A percentile compares a stretch with the other conserved stretches of the same genome.
These are phyloP conservation scores for Pyrenophora teres DNA, from an alignment of 2,329 filamentous ascomycete species.

Conservation along the genomic window DNA sequence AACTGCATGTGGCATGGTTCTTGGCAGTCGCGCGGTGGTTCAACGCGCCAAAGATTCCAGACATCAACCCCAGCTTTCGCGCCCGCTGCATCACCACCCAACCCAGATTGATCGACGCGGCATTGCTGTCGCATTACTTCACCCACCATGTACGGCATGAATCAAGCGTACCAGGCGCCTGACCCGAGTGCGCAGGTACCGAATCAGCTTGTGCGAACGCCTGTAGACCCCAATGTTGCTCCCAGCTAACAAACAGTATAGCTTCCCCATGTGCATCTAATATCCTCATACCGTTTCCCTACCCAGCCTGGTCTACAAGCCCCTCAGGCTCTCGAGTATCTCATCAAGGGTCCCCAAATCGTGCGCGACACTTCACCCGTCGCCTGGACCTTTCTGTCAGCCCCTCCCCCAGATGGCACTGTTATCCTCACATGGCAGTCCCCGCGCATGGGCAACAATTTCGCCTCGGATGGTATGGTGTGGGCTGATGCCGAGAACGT, in stretches of 20 bases:
- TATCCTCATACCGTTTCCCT: conserved; percentile 83
- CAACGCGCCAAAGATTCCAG: conserved; percentile 27
- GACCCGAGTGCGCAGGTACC: conserved; percentile 46
- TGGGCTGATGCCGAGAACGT: conserved; percentile 83
- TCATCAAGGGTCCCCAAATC: conserved; percentile 81
- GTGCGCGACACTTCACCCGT: conserved; percentile 84
- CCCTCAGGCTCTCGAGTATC: conserved; percentile 79
- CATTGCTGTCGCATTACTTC: conserved; percentile 32
- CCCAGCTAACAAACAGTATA: conserved; percentile 46
- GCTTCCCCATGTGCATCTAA: conserved; percentile 87
- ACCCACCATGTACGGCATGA: conserved; percentile 42
- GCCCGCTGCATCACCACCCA: conserved; percentile 20
- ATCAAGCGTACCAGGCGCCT: conserved; percentile 38
- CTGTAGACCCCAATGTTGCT: conserved; percentile 11
- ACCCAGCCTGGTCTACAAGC: conserved; percentile 71
- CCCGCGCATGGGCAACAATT: conserved; percentile 68
- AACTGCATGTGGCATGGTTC: neutral
- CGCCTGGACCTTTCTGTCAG: conserved; percentile 89
- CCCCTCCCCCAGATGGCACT: conserved; percentile 74
- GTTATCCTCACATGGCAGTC: conserved; percentile 91
- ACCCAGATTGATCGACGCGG: conserved; percentile 20
- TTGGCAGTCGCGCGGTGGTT: conserved; percentile 19
- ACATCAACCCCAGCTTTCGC: conserved; percentile 28
- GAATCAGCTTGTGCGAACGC: conserved; percentile 37
- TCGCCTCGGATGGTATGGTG: conserved; percentile 88